These are phyloP conservation scores for Cercospora sp. DNA, from an alignment of 2,329 filamentous ascomycete genomes.

Conservation along the genomic window DNA sequence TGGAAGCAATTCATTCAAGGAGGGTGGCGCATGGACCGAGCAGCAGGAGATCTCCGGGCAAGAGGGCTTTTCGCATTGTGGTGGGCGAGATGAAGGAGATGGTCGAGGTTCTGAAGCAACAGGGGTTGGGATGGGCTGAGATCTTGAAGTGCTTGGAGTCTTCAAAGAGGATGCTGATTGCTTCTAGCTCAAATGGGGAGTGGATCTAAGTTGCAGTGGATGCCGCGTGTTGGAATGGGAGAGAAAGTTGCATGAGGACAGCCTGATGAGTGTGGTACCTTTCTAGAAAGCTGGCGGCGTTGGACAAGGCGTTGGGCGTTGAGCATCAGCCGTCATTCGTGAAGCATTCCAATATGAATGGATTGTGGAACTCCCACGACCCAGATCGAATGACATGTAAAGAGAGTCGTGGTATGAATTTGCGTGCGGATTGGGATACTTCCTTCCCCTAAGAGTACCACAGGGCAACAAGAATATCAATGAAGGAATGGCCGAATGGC, in stretches of 20 bases:
- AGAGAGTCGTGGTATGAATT: background rate
- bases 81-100: constrained; percentile 14
- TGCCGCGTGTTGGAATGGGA: background rate
- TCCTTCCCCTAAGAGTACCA: background rate
- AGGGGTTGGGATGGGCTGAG: background rate
- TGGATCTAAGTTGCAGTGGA: constrained; percentile 39
- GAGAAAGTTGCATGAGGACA: background rate
- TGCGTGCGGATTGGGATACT: background rate
- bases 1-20: constrained; percentile 3
- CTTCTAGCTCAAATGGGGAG: background rate
- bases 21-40: constrained; percentile 3
- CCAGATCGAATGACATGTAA: background rate
- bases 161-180: constrained; percentile 6
- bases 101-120: constrained; percentile 1
- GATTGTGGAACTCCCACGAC: constrained; percentile 40
- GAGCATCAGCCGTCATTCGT: background rate
- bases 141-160: background rate
- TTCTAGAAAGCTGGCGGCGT: background rate
- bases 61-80: constrained; percentile 7
- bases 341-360: background rate
- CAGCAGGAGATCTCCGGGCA: background rate
- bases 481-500: background rate
- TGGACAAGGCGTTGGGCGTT: background rate
- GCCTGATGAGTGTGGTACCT: background rate
- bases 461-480: background rate